phyloP scores from a whole-genome alignment of 2,329 filamentous ascomycete genomes.

The Cytospora piceicola region DNA sequence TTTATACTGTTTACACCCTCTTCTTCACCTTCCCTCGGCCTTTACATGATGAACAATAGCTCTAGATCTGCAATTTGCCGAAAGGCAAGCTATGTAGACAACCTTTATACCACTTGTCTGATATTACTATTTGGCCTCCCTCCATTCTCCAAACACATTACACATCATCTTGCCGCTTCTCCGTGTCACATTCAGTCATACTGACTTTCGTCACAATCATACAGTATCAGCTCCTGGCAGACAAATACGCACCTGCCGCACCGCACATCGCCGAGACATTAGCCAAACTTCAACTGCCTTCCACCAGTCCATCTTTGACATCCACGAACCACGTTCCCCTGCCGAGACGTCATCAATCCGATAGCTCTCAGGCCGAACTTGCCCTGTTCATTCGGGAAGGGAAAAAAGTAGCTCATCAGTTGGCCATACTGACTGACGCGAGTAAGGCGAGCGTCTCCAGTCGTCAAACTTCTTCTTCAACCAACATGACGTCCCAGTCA shows the following conservation, averaged over 20 bases:
- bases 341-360: constrained; percentile 51
- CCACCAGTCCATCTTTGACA: constrained; percentile 55
- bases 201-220: constrained; percentile 20
- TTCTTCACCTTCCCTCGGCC: neutral
- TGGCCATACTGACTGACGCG: constrained; percentile 51
- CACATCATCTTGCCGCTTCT: constrained; percentile 21
- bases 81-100: constrained; percentile 29
- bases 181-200: constrained; percentile 5
- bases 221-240: constrained; percentile 67
- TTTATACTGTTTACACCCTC: neutral
- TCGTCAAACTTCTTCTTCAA: constrained; percentile 50
- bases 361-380: constrained; percentile 59
- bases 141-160: neutral
- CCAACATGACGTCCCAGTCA: constrained; percentile 57
- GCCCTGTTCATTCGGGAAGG: constrained; percentile 68
- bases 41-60: constrained; percentile 47
- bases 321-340: constrained; percentile 58
- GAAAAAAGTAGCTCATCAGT: constrained; percentile 59
- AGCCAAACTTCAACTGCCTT: constrained; percentile 68
- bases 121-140: constrained; percentile 20
- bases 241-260: constrained; percentile 68
- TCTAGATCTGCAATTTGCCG: constrained; percentile 36
- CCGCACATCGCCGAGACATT: constrained; percentile 69
- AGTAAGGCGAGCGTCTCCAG: constrained; percentile 57
- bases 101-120: constrained; percentile 31